These are phyloP conservation scores for Apiospora marii DNA, from an alignment of 2,329 filamentous ascomycete genomes.

Conservation along the genomic window DNA sequence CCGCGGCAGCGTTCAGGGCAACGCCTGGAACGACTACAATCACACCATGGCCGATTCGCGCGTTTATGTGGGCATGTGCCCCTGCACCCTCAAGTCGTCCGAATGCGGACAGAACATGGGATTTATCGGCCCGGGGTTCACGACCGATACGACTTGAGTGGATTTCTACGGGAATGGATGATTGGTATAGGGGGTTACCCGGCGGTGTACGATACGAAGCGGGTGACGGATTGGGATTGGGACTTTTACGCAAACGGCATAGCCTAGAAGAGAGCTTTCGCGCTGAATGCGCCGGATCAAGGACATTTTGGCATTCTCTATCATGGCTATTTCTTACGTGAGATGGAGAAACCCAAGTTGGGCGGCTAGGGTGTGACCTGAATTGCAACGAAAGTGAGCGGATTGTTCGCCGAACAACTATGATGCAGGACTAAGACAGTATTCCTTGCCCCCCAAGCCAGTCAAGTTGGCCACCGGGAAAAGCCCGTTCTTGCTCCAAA, in stretches of 20 bases:
- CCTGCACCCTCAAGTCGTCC: neutral
- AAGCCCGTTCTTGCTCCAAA: neutral
- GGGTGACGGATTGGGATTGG: too few species aligned
- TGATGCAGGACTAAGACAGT: neutral
- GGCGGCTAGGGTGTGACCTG: too few species aligned
- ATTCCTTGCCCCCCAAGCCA: neutral
- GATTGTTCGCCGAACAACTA: neutral
- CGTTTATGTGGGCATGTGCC: neutral
- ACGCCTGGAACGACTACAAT: conserved; percentile 3
- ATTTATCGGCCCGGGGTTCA: neutral
- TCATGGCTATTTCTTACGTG: too few species aligned
- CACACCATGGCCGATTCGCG: conserved; percentile 1
- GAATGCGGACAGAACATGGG: neutral
- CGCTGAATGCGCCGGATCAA: too few species aligned
- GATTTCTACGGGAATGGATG: neutral
- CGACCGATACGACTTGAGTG: neutral
- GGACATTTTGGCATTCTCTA: too few species aligned
- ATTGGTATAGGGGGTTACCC: neutral
- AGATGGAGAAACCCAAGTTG: too few species aligned
- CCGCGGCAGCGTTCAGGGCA: neutral
- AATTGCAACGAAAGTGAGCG: too few species aligned
- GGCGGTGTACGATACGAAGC: too few species aligned
- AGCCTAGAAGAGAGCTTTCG: too few species aligned
- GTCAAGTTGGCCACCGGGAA: neutral
- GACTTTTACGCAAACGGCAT: too few species aligned